phyloP scores from a whole-genome alignment of 768 basidiomycete species.

The Tubosaeta sp. region DNA sequence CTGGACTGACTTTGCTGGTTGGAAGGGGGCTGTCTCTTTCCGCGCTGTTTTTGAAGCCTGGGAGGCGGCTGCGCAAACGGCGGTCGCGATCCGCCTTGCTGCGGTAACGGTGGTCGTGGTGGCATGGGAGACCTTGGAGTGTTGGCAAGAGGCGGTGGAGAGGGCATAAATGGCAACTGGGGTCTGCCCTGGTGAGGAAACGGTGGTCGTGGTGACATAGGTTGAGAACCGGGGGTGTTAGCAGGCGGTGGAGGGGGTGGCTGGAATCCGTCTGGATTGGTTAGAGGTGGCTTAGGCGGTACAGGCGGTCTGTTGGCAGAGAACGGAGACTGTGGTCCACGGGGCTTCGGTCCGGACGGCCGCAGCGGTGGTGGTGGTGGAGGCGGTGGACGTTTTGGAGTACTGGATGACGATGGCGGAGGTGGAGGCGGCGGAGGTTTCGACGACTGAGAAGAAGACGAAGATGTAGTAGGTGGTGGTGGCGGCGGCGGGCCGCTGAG shows the following conservation, averaged over 20 bases:
- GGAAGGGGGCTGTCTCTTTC: not conserved
- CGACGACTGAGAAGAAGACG: constrained; percentile 18
- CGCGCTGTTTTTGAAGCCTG: not conserved
- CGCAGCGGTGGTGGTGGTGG: constrained; percentile 6
- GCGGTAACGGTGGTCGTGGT: constrained; percentile 1
- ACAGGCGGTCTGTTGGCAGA: not conserved
- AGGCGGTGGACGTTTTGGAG: constrained; percentile 7
- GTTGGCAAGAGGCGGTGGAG: constrained; percentile 8
- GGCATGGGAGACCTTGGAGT: not conserved
- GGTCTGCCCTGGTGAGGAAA: constrained; percentile 3
- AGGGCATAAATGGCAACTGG: constrained; percentile 3
- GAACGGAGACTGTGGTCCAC: not conserved
- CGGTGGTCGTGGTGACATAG: not conserved
- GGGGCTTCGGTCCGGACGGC: constrained; percentile 3
- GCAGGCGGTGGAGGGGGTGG: constrained; percentile 13
- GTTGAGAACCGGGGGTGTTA: not conserved
- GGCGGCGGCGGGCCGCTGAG: constrained; percentile 20
- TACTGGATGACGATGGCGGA: not conserved
- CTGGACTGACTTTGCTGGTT: constrained; percentile 1
- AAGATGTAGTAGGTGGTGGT: constrained; percentile 16
- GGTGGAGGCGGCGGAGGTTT: constrained; percentile 16
- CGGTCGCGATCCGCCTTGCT: not conserved
- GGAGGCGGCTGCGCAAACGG: constrained; percentile 13
- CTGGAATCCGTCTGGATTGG: not conserved
- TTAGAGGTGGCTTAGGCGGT: not conserved